Base-by-base conservation (phyloP, 108 stramenopile species). In the Pseudonitzschia delicatissima region DNA sequence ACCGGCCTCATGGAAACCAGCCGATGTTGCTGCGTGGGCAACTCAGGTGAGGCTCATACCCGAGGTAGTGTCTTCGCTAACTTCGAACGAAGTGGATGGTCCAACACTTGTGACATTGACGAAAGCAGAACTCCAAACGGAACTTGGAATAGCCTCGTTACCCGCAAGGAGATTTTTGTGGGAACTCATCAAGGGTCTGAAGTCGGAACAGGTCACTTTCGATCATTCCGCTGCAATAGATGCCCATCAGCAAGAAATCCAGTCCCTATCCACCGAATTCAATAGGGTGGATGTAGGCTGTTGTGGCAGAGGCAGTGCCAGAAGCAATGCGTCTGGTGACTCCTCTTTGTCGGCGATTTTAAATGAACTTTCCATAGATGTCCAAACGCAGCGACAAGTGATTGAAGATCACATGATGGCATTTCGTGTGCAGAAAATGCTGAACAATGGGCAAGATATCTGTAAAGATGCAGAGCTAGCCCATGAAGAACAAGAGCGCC, bases 381-480 rank as follows among this genome's bases (percentile, higher is more conserved):
- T 45, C 15, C 57, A 50, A 2, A 34, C 17, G 9, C 71, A 71
- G 25, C 65, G 70, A 44, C 72, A 74, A 64, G 44, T 77, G 9
- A 63, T 74, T 31, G 35, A 69, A 23, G 80, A 77, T 74, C 68
- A 67, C 52, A 33, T 70, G 58, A 49, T 77, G 20, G 80, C 76
- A 5, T 45, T 36, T 29, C 45, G 50, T 34, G 4, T 81, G 31
- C 80, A 77, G 45, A 33, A 58, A 13, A 36, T 26, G 13, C 5
- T 68, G 62, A 61, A 60, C 17, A 17, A 31, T 15, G 72, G 63
- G 4, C 72, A 69, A 26, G 60, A 66, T 49, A 31, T 50, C 27
- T 83, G 77, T 48, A 72, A 79, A 63, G 76, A 83, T 65, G 68
- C 68, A 17, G 76, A 79, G 39, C 29, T 69, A 27, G 82, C 82